A percentile compares a stretch with the other conserved stretches of the same genome.
These are phyloP conservation scores for Pseudogymnoascus sp. DNA, from an alignment of 2,329 filamentous ascomycete species.

Conservation along the genomic window DNA sequence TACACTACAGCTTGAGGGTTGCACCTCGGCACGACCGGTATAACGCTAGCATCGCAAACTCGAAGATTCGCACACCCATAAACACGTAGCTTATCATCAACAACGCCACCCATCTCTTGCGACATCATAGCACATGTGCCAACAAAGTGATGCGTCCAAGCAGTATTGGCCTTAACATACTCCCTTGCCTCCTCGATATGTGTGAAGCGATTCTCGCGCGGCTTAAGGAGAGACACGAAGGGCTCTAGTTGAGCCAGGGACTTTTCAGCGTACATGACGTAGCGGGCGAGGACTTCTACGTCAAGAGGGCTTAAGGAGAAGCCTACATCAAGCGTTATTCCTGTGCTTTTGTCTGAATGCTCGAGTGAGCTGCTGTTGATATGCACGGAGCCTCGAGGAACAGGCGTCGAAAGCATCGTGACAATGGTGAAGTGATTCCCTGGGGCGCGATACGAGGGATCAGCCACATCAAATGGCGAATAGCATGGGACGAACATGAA, in stretches of 20 bases:
- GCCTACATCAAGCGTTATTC: constrained; percentile 40
- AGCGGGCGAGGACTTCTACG: constrained; percentile 39
- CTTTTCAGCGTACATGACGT: constrained; percentile 30
- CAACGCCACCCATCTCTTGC: constrained; percentile 29
- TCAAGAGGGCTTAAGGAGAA: constrained; percentile 45
- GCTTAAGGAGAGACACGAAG: constrained; percentile 29
- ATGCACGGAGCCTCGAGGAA: constrained; percentile 48
- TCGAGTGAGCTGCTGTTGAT: constrained; percentile 30
- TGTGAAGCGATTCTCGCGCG: constrained; percentile 24
- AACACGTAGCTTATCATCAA: constrained; percentile 28
- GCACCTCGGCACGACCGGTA: constrained; percentile 7
- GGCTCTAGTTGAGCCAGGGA: constrained; percentile 21
- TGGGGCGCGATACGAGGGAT: constrained; percentile 13
- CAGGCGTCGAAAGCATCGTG: constrained; percentile 43
- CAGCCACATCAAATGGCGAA: background rate
- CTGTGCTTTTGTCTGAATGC: constrained; percentile 25
- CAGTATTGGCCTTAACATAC: background rate
- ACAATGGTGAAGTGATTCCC: constrained; percentile 44
- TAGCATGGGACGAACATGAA: background rate
- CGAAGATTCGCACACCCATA: constrained; percentile 21
- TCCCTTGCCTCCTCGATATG: constrained; percentile 13
- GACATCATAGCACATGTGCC: constrained; percentile 17
- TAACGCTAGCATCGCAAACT: constrained; percentile 10
- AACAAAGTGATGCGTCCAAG: background rate
- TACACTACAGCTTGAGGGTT: constrained; percentile 8